These are phyloP conservation scores for Mycena sp. DNA, from an alignment of 1,284 basidiomycete genomes.

Conservation along the genomic window DNA sequence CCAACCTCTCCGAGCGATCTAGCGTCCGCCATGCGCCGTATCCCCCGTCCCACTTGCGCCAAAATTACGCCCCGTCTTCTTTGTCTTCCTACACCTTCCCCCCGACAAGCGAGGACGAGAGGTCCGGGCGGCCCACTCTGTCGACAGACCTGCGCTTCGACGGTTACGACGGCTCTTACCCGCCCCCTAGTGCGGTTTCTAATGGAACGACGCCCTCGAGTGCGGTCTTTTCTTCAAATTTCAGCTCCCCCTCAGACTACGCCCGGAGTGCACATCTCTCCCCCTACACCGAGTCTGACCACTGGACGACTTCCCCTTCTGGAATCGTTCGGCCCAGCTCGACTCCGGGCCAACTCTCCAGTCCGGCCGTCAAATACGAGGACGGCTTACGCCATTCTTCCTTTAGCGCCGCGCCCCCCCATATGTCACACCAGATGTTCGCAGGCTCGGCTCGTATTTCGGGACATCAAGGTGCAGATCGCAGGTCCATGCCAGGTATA, in stretches of 20 bases:
- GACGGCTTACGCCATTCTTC: conserved; percentile 72
- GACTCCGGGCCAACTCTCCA: conserved; percentile 65
- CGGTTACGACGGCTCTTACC: conserved; percentile 55
- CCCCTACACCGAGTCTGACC: conserved; percentile 56
- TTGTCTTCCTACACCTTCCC: conserved; percentile 75
- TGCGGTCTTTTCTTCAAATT: conserved; percentile 57
- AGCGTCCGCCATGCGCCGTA: conserved; percentile 61
- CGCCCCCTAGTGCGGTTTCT: conserved; percentile 57
- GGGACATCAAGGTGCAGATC: conserved; percentile 65
- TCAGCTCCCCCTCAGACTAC: conserved; percentile 59
- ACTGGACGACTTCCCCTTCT: conserved; percentile 58
- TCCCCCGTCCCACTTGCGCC: conserved; percentile 56
- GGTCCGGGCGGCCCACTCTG: conserved; percentile 57
- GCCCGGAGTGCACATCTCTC: conserved; percentile 54
- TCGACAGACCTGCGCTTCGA: conserved; percentile 62
- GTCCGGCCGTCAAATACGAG: conserved; percentile 70
- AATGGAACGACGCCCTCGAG: conserved; percentile 59
- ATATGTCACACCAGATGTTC: conserved; percentile 66
- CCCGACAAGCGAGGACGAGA: conserved; percentile 51
- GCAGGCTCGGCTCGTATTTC: conserved; percentile 75
- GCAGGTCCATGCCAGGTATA: conserved; percentile 62
- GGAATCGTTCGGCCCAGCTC: conserved; percentile 66
- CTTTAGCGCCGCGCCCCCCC: conserved; percentile 57
- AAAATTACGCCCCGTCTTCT: conserved; percentile 54
- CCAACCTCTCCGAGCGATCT: conserved; percentile 62